Evolutionary conservation across 768 basidiomycete genomes (phyloP), one percentile per base, ranked within the genome.

Genomic region (Psilocybe cyanescens): DNA sequence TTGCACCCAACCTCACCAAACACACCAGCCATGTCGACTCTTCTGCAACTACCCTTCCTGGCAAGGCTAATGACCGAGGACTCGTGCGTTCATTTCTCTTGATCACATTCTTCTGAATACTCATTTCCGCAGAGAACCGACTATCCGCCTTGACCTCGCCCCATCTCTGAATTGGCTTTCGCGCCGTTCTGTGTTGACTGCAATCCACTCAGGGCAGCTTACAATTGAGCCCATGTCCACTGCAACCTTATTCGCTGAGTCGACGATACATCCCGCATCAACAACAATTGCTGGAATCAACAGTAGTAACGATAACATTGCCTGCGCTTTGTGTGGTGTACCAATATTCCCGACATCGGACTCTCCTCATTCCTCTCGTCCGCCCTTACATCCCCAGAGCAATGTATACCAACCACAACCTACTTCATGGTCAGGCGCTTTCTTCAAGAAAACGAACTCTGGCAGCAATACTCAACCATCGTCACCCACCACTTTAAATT

Each of bases 101-200:
- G 47, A n/a, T 2, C 41, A 56, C 6, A 33, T 37, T 60, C 62
- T 45, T 55, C 35, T 37, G 61, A 48, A 70, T 58, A 41, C 30
- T 59, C 29, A 35, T 44, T 29, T 60, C 59, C 60, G 3, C 72
- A 94, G 95, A 24, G 97, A 99, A 67, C 94, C 97, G 0, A 94
- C 95, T 0, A 79, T 97, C 31, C 89, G 97, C 8, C 83, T 99
- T 16, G 97, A 99, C 70, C 78, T 92, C n/a, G 95, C 97, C 0
- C 94, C 96, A 0, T 92, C 95, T 11, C 79, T 99, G 35, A 95
- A 93, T 69, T 99, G 94, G 92, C 81, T 99, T n/a, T 90, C 91
- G 14, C 85, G 95, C 29, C 87, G 95, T 30, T 88, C 88, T 3
- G 90, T 99, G 24, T 81, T 89, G 3, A 76, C 86, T 28, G 97